A percentile compares a stretch with the other conserved stretches of the same genome.
Evolutionary conservation across 2,329 filamentous ascomycete genomes (phyloP).

Genomic region (Cercospora brassicicola): DNA sequence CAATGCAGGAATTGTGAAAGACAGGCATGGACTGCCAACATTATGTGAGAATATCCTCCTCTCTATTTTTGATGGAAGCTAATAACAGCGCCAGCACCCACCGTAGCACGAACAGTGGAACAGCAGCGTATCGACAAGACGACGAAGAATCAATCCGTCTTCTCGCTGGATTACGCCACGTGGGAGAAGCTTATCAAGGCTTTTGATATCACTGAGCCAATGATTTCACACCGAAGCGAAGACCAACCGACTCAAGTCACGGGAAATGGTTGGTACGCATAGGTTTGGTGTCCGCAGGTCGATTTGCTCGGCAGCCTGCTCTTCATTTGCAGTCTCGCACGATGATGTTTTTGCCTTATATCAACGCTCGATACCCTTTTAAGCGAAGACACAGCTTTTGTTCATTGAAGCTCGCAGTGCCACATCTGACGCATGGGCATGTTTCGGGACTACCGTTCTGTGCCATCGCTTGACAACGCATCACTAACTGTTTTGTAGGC

Average conservation of each 20-base stretch:
- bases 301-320: neutral
- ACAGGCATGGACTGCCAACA: slow-evolving; percentile 73
- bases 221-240: slow-evolving; percentile 75
- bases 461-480: neutral
- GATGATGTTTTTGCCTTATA: neutral
- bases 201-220: slow-evolving; percentile 72
- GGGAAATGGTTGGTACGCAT: slow-evolving; percentile 67
- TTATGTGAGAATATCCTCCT: slow-evolving; percentile 61
- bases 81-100: slow-evolving; percentile 41
- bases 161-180: slow-evolving; percentile 79
- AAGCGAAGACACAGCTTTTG: neutral
- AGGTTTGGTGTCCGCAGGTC: neutral
- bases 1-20: slow-evolving; percentile 69
- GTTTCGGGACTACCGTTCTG: neutral
- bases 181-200: slow-evolving; percentile 77
- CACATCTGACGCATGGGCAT: neutral
- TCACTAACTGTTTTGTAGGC: neutral
- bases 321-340: neutral
- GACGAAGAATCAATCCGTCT: slow-evolving; percentile 70
- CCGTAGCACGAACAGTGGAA: slow-evolving; percentile 50
- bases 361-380: neutral
- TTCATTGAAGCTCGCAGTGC: neutral
- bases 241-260: slow-evolving; percentile 59
- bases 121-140: slow-evolving; percentile 59
- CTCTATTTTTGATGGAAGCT: slow-evolving; percentile 20